These are phyloP conservation scores for Talaromyces sp. DNA, from an alignment of 2,329 filamentous ascomycete genomes.

Conservation along the genomic window DNA sequence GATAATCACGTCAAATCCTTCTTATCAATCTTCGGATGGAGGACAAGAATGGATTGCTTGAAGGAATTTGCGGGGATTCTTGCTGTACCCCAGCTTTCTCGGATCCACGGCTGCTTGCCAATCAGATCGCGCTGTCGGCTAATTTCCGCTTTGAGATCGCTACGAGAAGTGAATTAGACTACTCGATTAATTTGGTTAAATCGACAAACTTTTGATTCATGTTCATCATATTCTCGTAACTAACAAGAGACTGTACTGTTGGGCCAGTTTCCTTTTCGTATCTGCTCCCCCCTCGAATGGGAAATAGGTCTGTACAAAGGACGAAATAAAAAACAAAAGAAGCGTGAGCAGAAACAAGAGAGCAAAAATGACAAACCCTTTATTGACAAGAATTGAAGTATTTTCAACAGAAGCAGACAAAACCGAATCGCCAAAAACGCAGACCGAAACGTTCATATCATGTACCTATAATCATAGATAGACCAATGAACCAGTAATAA, in stretches of 20 bases:
- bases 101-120: not conserved
- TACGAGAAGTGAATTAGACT: not conserved
- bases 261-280: conserved; percentile 3
- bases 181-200: not conserved
- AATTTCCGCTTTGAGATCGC: conserved; percentile 3
- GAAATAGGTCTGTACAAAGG: conserved; percentile 1
- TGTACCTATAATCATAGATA: not conserved
- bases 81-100: conserved; percentile 1
- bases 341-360: not conserved
- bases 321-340: not conserved
- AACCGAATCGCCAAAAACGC: not conserved
- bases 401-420: not conserved
- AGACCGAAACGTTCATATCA: conserved; percentile 1
- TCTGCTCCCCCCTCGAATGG: not conserved
- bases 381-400: not conserved
- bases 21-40: not conserved
- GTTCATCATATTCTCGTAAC: conserved; percentile 8
- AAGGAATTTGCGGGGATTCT: conserved; percentile 2
- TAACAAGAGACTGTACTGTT: conserved; percentile 14
- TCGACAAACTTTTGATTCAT: not conserved
- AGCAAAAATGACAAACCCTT: not conserved
- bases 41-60: not conserved
- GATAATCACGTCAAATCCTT: not conserved
- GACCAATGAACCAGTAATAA: not conserved
- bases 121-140: not conserved